phyloP scores from a whole-genome alignment of 768 basidiomycete species.

The Harrya chromipes region DNA sequence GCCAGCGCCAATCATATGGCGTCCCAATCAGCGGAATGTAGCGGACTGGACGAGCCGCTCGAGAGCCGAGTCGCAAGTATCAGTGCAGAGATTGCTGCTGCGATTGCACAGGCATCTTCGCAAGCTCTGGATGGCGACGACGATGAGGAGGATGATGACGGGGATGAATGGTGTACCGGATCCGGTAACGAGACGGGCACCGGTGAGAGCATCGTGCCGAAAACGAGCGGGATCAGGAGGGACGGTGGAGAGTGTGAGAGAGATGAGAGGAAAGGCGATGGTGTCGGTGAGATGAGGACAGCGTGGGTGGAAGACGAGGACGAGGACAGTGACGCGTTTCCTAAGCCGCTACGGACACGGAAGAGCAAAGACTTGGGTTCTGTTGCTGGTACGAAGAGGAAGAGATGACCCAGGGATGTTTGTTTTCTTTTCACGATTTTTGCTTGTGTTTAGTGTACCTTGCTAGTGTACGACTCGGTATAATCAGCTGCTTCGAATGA shows the following conservation, averaged over 20 bases:
- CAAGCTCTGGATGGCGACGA: constrained; percentile 57
- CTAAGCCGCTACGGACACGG: constrained; percentile 66
- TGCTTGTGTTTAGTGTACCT: constrained; percentile 9
- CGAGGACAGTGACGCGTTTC: constrained; percentile 68
- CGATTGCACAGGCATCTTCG: constrained; percentile 71
- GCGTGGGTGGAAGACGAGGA: constrained; percentile 52
- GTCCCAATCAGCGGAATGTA: constrained; percentile 31
- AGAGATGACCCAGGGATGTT: constrained; percentile 45
- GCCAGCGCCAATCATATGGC: constrained; percentile 35
- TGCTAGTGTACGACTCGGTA: constrained; percentile 16
- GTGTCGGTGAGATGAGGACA: constrained; percentile 13
- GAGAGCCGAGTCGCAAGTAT: constrained; percentile 72
- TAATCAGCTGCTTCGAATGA: constrained; percentile 14
- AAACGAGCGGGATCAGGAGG: constrained; percentile 61
- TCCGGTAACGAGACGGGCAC: constrained; percentile 51
- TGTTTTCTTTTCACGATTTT: not conserved
- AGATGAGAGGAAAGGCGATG: constrained; percentile 14
- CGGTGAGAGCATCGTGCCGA: constrained; percentile 52
- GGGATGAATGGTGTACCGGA: constrained; percentile 39
- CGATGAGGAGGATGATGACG: constrained; percentile 40
- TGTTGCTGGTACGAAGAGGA: constrained; percentile 56
- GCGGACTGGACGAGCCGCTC: constrained; percentile 40
- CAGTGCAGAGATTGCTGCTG: constrained; percentile 76
- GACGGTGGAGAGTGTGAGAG: constrained; percentile 26
- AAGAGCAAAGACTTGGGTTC: constrained; percentile 54